These are phyloP conservation scores for Ustilago lituana DNA, from an alignment of 1,284 basidiomycete genomes.

Conservation along the genomic window DNA sequence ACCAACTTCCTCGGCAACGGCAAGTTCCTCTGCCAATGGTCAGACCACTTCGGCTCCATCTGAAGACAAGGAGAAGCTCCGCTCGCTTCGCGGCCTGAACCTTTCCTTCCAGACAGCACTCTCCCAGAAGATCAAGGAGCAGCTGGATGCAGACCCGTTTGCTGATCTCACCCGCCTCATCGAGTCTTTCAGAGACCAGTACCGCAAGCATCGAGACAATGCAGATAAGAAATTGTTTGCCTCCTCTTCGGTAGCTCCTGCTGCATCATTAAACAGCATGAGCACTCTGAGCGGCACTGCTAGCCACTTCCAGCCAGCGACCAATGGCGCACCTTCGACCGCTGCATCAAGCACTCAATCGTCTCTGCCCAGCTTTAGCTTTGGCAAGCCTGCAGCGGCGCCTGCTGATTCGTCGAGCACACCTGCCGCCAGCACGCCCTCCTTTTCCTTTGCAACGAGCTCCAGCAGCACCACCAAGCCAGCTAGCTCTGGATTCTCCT, in stretches of 20 bases:
- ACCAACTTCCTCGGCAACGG: background rate
- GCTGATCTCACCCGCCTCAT: constrained; percentile 29
- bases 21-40: constrained; percentile 4
- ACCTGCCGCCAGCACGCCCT: constrained; percentile 9
- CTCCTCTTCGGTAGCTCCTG: background rate
- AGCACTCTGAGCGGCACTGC: constrained; percentile 12
- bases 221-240: constrained; percentile 10
- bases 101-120: constrained; percentile 29
- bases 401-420: constrained; percentile 1
- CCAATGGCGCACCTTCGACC: constrained; percentile 12
- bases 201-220: constrained; percentile 27
- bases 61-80: constrained; percentile 22
- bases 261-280: background rate
- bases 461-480: constrained; percentile 15
- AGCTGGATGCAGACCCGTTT: constrained; percentile 38
- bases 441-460: constrained; percentile 36
- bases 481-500: constrained; percentile 26
- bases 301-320: constrained; percentile 16
- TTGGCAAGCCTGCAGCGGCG: constrained; percentile 21
- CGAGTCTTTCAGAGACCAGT: constrained; percentile 32
- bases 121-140: constrained; percentile 30
- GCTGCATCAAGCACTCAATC: constrained; percentile 3
- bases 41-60: background rate
- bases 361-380: constrained; percentile 27
- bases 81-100: constrained; percentile 38